Percentiles rank a stretch among this genome's conserved stretches.
Evolutionary conservation across 2,329 filamentous ascomycete species (phyloP).

Genomic region (Diaporthe helianthi): DNA sequence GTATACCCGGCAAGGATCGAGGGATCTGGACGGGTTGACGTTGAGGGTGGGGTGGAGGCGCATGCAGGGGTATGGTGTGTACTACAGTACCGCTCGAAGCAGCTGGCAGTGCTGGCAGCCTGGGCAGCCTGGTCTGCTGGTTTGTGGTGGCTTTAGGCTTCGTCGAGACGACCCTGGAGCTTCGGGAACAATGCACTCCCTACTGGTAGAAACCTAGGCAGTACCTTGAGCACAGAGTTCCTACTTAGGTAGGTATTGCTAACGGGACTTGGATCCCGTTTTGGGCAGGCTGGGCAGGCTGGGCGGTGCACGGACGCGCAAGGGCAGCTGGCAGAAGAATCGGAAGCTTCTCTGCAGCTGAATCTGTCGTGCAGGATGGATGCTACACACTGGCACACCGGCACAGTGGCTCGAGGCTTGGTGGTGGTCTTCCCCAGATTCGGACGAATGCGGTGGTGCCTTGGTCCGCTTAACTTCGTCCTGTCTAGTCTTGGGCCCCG

Average conservation of each 20-base stretch:
- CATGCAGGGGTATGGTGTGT: conserved; percentile 13
- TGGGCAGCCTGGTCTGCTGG: no score
- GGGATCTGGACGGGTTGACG: conserved; percentile 17
- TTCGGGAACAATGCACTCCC: neutral
- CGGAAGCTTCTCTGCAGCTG: conserved; percentile 2
- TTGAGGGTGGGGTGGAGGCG: conserved; percentile 3
- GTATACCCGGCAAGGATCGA: conserved; percentile 16
- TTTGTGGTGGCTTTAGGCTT: neutral
- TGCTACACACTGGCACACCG: no score
- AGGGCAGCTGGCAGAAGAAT: neutral
- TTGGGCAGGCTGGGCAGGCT: neutral
- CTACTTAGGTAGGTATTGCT: neutral
- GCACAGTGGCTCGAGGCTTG: neutral
- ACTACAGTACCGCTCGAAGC: neutral
- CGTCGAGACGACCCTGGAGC: neutral
- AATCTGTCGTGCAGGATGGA: conserved; percentile 2
- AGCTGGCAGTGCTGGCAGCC: neutral
- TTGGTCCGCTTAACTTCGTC: neutral
- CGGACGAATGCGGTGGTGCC: neutral
- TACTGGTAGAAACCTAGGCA: no score
- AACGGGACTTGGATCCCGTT: neutral
- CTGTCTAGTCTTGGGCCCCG: neutral
- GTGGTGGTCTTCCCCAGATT: conserved; percentile 1
- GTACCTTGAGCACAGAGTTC: no score
- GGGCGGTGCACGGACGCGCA: conserved; percentile 3